Conservation (phyloP, 2,329 filamentous ascomycete genomes). For the Pyricularia sp. region DNA sequence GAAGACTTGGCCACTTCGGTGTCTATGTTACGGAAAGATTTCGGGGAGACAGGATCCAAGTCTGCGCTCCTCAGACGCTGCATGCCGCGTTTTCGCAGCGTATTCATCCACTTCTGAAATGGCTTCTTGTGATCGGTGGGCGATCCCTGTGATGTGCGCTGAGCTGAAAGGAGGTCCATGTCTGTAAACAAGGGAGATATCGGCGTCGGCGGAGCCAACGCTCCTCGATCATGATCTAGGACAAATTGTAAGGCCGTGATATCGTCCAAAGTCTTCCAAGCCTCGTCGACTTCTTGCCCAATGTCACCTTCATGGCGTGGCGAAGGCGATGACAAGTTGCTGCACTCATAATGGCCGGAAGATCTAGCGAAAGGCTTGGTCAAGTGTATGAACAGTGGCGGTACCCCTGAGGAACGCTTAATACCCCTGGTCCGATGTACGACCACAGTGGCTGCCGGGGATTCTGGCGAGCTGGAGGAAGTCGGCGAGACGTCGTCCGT, state of each 20-base stretch:
- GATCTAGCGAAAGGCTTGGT: not conserved
- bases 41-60: slow-evolving; percentile 15
- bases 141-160: not conserved
- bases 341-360: not conserved
- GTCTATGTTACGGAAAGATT: slow-evolving; percentile 21
- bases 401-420: not conserved
- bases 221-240: not conserved
- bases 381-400: not conserved
- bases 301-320: not conserved
- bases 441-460: not conserved
- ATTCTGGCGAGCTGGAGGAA: not conserved
- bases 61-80: slow-evolving; percentile 24
- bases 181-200: not conserved
- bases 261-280: not conserved
- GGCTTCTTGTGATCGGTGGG: slow-evolving; percentile 24
- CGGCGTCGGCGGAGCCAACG: not conserved
- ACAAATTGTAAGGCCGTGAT: not conserved
- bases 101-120: slow-evolving; percentile 67
- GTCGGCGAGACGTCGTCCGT: not conserved
- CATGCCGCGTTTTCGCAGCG: slow-evolving; percentile 49
- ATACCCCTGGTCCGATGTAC: not conserved
- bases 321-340: not conserved
- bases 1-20: slow-evolving; percentile 16
- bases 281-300: not conserved
- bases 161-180: not conserved